Percentiles rank a stretch among this genome's conserved stretches.
Evolutionary conservation across 352 stramenopile species (phyloP).

Genomic region (Globisporangium echinulatum): DNA sequence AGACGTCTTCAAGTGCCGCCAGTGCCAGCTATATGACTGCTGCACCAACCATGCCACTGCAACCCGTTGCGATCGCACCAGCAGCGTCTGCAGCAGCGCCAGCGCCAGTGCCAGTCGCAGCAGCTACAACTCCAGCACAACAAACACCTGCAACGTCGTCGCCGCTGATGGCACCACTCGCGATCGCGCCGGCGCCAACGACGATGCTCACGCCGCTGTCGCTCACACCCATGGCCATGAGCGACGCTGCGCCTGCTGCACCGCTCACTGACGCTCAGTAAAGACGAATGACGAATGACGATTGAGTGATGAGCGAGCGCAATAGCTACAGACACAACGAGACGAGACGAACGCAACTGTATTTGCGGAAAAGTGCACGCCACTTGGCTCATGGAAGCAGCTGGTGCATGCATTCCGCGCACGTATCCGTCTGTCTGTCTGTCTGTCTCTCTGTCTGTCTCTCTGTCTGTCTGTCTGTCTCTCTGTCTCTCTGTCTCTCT

Average conservation of each 20-base stretch:
- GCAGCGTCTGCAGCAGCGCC: background rate
- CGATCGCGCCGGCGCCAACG: background rate
- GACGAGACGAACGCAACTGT: too few species aligned
- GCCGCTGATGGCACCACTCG: background rate
- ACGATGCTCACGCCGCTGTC: background rate
- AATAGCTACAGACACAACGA: too few species aligned
- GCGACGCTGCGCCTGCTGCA: background rate
- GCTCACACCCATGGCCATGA: background rate
- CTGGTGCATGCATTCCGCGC: too few species aligned
- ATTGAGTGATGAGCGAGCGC: background rate
- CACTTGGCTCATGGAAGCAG: too few species aligned
- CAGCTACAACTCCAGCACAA: too few species aligned
- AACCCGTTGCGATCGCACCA: background rate
- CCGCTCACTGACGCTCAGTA: background rate
- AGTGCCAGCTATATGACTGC: background rate
- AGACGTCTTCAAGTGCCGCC: background rate
- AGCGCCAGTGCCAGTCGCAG: background rate
- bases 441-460: background rate
- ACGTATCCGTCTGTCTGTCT: too few species aligned
- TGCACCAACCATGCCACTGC: background rate
- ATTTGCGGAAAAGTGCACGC: too few species aligned
- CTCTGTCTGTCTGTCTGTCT: background rate
- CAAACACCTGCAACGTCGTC: background rate
- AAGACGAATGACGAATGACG: background rate
- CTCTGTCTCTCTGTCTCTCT: background rate